Evolutionary conservation across 192 early-diverging fungal genomes (phyloP).

Genomic region (Entophlyctis luteolus): DNA sequence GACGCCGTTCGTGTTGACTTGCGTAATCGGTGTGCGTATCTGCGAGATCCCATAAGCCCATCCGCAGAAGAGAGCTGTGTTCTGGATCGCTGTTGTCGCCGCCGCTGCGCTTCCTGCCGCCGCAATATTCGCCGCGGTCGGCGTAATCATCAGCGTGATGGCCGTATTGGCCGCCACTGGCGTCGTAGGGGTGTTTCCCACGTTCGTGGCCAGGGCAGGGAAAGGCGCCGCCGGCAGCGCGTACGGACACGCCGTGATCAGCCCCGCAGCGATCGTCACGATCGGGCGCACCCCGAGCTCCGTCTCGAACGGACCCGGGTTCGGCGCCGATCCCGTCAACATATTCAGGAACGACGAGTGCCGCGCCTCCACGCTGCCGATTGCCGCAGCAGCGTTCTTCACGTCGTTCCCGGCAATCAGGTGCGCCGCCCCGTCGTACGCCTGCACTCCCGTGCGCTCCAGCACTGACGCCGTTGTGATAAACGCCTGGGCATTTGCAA

Average conservation of each 20-base stretch:
- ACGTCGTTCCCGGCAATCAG: slow-evolving; percentile 37
- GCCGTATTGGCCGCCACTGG: not conserved
- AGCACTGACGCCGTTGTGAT: slow-evolving; percentile 42
- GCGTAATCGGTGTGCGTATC: not conserved
- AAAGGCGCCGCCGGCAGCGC: slow-evolving; percentile 37
- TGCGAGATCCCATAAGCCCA: slow-evolving; percentile 15
- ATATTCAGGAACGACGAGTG: slow-evolving; percentile 52
- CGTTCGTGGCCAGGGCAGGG: slow-evolving; percentile 13
- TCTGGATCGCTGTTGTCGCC: not conserved
- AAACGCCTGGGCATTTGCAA: slow-evolving; percentile 39
- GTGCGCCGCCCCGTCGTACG: slow-evolving; percentile 47
- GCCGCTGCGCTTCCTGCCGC: not conserved
- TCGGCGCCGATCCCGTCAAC: slow-evolving; percentile 3
- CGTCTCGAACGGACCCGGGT: slow-evolving; percentile 48
- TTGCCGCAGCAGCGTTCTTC: slow-evolving; percentile 50
- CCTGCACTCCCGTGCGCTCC: slow-evolving; percentile 49
- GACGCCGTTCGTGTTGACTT: not conserved
- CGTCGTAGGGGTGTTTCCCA: not conserved
- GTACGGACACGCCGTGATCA: slow-evolving; percentile 44
- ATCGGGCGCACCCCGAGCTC: slow-evolving; percentile 41
- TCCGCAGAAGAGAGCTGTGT: not conserved
- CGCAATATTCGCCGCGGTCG: not conserved
- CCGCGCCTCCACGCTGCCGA: slow-evolving; percentile 53
- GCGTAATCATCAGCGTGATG: not conserved
- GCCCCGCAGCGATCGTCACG: slow-evolving; percentile 44